These are phyloP conservation scores for Sabuloglossum arenarium DNA, from an alignment of 495 filamentous ascomycete genomes.

Conservation along the genomic window DNA sequence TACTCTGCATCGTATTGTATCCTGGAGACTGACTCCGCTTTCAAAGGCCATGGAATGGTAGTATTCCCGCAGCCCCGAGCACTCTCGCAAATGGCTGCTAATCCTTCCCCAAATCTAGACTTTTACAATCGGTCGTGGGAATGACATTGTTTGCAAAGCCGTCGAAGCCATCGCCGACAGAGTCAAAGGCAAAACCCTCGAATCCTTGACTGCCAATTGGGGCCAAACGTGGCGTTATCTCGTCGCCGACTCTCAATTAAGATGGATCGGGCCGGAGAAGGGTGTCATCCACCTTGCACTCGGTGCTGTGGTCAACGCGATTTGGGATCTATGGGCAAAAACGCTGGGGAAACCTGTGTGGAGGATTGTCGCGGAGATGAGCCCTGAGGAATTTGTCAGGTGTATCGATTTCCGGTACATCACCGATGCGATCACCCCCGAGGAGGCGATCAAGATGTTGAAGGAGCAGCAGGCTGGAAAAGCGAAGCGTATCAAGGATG, in stretches of 20 bases:
- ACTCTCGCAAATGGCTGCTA: background rate
- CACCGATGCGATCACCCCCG: constrained; percentile 75
- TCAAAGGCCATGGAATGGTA: constrained; percentile 78
- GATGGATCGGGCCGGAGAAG: constrained; percentile 93
- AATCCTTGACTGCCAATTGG: constrained; percentile 59
- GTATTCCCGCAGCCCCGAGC: background rate
- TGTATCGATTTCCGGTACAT: constrained; percentile 92
- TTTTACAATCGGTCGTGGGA: constrained; percentile 91
- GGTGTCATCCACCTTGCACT: constrained; percentile 87
- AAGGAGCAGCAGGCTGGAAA: constrained; percentile 40
- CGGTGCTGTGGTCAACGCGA: constrained; percentile 73
- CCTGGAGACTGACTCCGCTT: constrained; percentile 52
- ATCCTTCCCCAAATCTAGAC: constrained; percentile 30
- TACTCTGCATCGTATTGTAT: constrained; percentile 90
- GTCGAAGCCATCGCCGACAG: constrained; percentile 59
- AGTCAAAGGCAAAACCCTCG: constrained; percentile 49
- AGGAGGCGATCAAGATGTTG: constrained; percentile 59
- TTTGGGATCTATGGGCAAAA: constrained; percentile 95
- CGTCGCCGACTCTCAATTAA: constrained; percentile 71
- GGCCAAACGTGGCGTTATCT: constrained; percentile 81
- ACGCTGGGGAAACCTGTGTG: constrained; percentile 70
- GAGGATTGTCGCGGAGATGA: constrained; percentile 78
- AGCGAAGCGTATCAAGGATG: constrained; percentile 43
- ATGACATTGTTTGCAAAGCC: constrained; percentile 78
- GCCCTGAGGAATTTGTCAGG: constrained; percentile 60